Evolutionary conservation across 768 basidiomycete species (phyloP).

Genomic region (Paxillus involutus): DNA sequence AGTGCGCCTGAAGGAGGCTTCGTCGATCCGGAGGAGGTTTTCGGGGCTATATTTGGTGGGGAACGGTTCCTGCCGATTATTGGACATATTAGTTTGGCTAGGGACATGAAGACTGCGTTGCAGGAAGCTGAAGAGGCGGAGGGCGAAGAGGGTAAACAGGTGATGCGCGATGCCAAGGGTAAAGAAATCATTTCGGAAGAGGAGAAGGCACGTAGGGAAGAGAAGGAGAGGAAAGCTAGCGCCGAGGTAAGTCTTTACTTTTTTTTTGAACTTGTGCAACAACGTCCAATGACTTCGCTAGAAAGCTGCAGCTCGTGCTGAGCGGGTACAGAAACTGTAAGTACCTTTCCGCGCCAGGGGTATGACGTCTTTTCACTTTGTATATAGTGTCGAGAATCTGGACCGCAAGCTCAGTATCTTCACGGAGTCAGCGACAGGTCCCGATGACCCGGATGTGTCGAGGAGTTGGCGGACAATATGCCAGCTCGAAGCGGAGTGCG

Average conservation of each 20-base stretch:
- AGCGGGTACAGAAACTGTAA: slow-evolving; percentile 68
- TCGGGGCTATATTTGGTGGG: slow-evolving; percentile 86
- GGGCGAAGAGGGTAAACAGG: slow-evolving; percentile 37
- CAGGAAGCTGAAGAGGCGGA: slow-evolving; percentile 83
- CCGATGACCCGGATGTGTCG: slow-evolving; percentile 67
- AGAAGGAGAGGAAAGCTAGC: slow-evolving; percentile 62
- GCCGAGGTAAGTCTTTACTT: slow-evolving; percentile 55
- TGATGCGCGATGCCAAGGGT: slow-evolving; percentile 52
- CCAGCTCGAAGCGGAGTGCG: slow-evolving; percentile 79
- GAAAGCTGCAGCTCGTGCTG: slow-evolving; percentile 80
- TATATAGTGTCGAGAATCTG: slow-evolving; percentile 58
- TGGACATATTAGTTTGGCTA: slow-evolving; percentile 82
- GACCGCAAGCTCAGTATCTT: slow-evolving; percentile 84
- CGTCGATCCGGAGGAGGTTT: slow-evolving; percentile 83
- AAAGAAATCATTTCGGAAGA: slow-evolving; percentile 60
- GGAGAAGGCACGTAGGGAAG: slow-evolving; percentile 72
- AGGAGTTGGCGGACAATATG: slow-evolving; percentile 77
- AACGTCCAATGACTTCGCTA: slow-evolving; percentile 29
- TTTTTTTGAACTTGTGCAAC: not conserved
- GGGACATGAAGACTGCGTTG: slow-evolving; percentile 90
- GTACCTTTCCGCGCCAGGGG: not conserved
- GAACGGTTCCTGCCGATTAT: slow-evolving; percentile 86
- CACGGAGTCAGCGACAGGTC: slow-evolving; percentile 76
- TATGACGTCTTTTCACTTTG: slow-evolving; percentile 2
- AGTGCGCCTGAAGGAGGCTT: slow-evolving; percentile 81